Conservation (phyloP, 2,329 filamentous ascomycete genomes). For the Alternaria brassicae region DNA sequence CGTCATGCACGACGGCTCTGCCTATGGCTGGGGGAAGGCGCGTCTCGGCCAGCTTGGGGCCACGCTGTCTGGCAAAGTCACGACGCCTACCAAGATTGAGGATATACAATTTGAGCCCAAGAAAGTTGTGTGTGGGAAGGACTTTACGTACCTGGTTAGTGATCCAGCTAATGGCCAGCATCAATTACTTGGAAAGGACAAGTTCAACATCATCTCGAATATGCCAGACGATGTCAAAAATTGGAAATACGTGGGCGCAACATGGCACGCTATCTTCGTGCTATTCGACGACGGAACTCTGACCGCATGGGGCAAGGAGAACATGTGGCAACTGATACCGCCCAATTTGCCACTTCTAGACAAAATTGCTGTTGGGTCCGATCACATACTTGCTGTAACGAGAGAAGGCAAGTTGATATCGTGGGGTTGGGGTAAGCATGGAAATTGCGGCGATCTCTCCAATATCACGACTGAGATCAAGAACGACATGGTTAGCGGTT, state of each 20-base stretch:
- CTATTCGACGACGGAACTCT: constrained; percentile 67
- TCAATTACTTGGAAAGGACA: constrained; percentile 74
- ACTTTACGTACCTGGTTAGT: constrained; percentile 79
- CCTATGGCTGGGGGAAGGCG: constrained; percentile 88
- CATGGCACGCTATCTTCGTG: constrained; percentile 84
- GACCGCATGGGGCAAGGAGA: constrained; percentile 80
- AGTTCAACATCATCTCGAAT: constrained; percentile 69
- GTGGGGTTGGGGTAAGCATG: constrained; percentile 98
- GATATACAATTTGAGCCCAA: constrained; percentile 67
- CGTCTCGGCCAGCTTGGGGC: constrained; percentile 83
- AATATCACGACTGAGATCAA: constrained; percentile 19
- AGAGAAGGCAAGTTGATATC: constrained; percentile 71
- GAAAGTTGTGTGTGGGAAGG: constrained; percentile 78
- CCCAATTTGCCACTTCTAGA: constrained; percentile 64
- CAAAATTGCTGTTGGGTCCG: constrained; percentile 82
- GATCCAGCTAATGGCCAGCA: constrained; percentile 64
- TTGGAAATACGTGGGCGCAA: constrained; percentile 75
- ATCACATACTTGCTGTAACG: constrained; percentile 81
- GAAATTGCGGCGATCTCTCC: constrained; percentile 75
- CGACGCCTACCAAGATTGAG: constrained; percentile 25
- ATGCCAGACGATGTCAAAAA: constrained; percentile 61
- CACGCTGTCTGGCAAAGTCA: constrained; percentile 52
- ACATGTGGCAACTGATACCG: constrained; percentile 82
- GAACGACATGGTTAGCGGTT: constrained; percentile 39
- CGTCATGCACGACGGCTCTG: constrained; percentile 75